Evolutionary conservation across 1,284 basidiomycete genomes (phyloP).

Genomic region (Melampsora abietis-canadensis): DNA sequence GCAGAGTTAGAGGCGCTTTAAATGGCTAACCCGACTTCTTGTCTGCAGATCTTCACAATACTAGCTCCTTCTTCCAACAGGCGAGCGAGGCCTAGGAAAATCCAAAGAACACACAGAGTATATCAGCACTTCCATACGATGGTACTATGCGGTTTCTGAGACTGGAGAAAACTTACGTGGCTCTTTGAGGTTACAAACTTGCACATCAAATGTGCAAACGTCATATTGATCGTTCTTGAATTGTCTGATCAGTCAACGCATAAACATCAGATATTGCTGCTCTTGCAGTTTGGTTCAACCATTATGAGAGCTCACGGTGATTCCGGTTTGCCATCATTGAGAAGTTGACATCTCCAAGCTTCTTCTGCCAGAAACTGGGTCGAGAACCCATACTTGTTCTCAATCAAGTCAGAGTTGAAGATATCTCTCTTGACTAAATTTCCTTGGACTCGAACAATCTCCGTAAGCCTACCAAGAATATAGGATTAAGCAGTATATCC

Average conservation of each 20-base stretch:
- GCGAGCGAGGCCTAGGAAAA: neutral
- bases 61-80: neutral
- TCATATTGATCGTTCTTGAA: slow-evolving; percentile 7
- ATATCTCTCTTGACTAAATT: slow-evolving; percentile 28
- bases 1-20: neutral
- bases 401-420: slow-evolving; percentile 29
- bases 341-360: slow-evolving; percentile 21
- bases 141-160: neutral
- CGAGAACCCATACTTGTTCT: slow-evolving; percentile 36
- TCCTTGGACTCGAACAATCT: slow-evolving; percentile 31
- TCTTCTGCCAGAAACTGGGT: slow-evolving; percentile 25
- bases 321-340: neutral
- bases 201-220: slow-evolving; percentile 36
- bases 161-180: slow-evolving; percentile 16
- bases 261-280: neutral
- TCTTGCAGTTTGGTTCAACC: neutral
- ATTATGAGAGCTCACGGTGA: neutral
- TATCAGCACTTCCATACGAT: neutral
- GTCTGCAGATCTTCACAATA: neutral
- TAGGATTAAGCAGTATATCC: neutral
- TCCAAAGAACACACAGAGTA: neutral
- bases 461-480: slow-evolving; percentile 15
- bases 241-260: slow-evolving; percentile 7
- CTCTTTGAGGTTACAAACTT: slow-evolving; percentile 33
- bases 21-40: slow-evolving; percentile 1